Base-by-base conservation (phyloP, 2,329 filamentous ascomycete genomes). In the Trichoderma atrobrunneum region DNA sequence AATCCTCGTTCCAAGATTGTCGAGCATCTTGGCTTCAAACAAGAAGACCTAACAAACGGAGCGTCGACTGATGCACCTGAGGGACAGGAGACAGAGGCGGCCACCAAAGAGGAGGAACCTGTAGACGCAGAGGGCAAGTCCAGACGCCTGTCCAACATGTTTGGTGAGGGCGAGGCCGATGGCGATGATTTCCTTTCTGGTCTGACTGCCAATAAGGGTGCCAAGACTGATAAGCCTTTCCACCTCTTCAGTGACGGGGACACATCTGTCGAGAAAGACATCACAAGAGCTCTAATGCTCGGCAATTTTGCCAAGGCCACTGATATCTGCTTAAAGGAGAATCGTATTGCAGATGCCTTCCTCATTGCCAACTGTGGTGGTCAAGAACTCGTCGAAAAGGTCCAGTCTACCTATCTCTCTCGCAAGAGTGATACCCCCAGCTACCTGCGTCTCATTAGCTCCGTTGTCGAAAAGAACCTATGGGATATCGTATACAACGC, bases 401-500 rank as follows among this genome's bases (percentile, higher is more conserved):
- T 95, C 6, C 96, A 98, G 82, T 88, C 92, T 73, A 91, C 94
- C 14, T 99, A 99, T 80, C 90, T 99, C 74, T 92, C 93, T 72
- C 92, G 92, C 78, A 94, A 95, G 81, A 87, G 89, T 8, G 91
- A 91, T 72, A 91, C 92, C 32, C 95, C 97, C 1, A 98, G 95
- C 82, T 99, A 99, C 79, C 86, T 98, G 71, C 92, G 97, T 57
- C 87, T 99, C 10, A 87, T 99, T 70, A 92, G 93, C 66, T 97
- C 95, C 7, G 93, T 99, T 66, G 95, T 97, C 72, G 91, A 93
- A 74, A 98, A 98, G 86, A 98, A 99, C 78, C 87, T 99, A 2
- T 98, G 95, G 96, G 96, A 99, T 83, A 89, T 98, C 60, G 96
- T 98, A 8, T 94, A 98, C 83, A 99, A 99, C 78, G 96, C 95